Percentiles rank a stretch among this genome's conserved stretches.
phyloP scores from a whole-genome alignment of 169 alveolate species.

The Plasmodium gallinaceum region DNA sequence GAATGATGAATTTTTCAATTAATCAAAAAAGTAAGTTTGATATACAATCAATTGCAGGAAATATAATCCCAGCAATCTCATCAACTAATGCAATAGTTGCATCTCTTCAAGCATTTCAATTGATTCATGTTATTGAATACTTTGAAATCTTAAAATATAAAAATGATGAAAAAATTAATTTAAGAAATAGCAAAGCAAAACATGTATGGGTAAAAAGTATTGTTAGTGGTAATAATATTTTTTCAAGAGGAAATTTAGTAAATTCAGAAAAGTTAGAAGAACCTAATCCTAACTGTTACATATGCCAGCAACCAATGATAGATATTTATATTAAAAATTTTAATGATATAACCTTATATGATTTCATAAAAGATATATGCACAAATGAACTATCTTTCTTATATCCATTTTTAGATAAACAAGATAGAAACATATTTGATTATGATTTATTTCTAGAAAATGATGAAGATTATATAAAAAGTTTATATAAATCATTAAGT shows the following conservation, averaged over 20 bases:
- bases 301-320: conserved; percentile 79
- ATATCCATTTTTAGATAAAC: conserved; percentile 64
- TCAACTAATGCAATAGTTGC: conserved; percentile 96
- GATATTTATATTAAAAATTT: conserved; percentile 73
- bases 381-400: conserved; percentile 52
- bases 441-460: conserved; percentile 62
- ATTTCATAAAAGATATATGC: conserved; percentile 76
- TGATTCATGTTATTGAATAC: conserved; percentile 78
- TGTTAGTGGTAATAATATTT: conserved; percentile 50
- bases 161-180: conserved; percentile 2
- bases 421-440: conserved; percentile 71
- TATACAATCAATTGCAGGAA: conserved; percentile 96
- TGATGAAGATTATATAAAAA: conserved; percentile 53
- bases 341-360: conserved; percentile 64
- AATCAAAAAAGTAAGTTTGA: conserved; percentile 85
- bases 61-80: conserved; percentile 97
- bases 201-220: conserved; percentile 57
- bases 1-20: conserved; percentile 93
- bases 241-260: conserved; percentile 79
- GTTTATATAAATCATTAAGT: conserved; percentile 23
- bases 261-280: conserved; percentile 79
- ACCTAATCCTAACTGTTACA: conserved; percentile 76
- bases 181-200: conserved; percentile 42
- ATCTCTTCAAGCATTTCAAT: conserved; percentile 93
- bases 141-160: conserved; percentile 21